Evolutionary conservation across 1,284 basidiomycete genomes (phyloP), one percentile per base, ranked within the genome.

Genomic region (Xanthoconium separans): DNA sequence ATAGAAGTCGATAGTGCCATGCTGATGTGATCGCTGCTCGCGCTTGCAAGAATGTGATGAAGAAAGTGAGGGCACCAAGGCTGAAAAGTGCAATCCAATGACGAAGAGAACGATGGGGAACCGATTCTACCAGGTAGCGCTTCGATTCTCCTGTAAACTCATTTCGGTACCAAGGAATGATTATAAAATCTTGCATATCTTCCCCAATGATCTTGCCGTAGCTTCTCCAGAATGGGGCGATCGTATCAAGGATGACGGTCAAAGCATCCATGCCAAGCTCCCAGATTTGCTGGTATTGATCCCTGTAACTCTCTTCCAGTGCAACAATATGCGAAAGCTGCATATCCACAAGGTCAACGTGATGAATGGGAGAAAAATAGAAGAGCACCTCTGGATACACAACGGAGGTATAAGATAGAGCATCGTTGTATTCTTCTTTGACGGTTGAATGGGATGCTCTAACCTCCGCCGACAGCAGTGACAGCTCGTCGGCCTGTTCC

Each of bases 101-200:
- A 3, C 76, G 78, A 51, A 80, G 60, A 2, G 87, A 85, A 24
- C 87, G 83, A 53, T 64, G 70, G n/a, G 87, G 87, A 46, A 89
- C 68, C 2, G 63, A 67, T 36, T 68, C 65, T 62, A 90, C 81
- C 6, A 74, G 75, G 63, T 89, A 89, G 61, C 83, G 76, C 60
- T 87, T 85, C 37, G 81, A 54, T 72, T 88, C 85, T 39, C 87
- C 87, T 0, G 87, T 89, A 65, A 89, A 90, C 62, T 89, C 87
- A 66, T 90, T 88, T 41, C 89, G 80, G 61, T 90, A 90, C 62
- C 87, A 78, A 10, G 88, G 88, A 57, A 91, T 82, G 61, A 89
- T 86, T 58, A 90, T 79, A 65, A 90, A 89, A 60, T 89, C 86
- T 51, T 84, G 83, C 39, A 88, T 75, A 61, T 90, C 88, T 63